Base-by-base conservation (phyloP, 1,139 yeast species). In the Saccharomycopsis hybrid region DNA sequence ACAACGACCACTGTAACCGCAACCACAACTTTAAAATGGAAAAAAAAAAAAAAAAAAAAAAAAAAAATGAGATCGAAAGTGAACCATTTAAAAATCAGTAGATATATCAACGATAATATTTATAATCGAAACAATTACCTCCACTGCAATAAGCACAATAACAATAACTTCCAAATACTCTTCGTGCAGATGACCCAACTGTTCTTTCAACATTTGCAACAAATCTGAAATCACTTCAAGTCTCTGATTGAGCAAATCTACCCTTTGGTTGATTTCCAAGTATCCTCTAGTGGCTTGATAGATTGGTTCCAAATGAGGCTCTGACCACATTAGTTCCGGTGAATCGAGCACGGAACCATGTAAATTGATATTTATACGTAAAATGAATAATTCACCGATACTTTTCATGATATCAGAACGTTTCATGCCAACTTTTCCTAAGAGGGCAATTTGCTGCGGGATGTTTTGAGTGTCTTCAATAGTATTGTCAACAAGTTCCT, bases 261-360 rank as follows among this genome's bases (percentile, higher is more conserved):
- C 96, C 52, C 98, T 72, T 65, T 87, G 96, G 62, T 90, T 97
- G 55, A 92, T 89, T 65, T 92, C 98, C 54, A 92, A 71, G 61
- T 92, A 92, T 57, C 92, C 97, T 52, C 97, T 70, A 53, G 90
- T 85, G 0, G 97, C 97, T 40, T 77, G 76, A 65, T 92, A 92
- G 44, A 92, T 70, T 2, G 97, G 97, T 63, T 90, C 95, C 55
- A 92, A 73, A 37, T 95, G 90, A 2, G 98, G 98, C 65, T 92
- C 98, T 29, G 92, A 86, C 98, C 98, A 92, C 65, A 92, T 92
- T 60, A 88, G 88, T 54, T 87, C 96, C 0, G 98, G 98, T 0
- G 97, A 90, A 62, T 92, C 98, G 51, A 92, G 71, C 31, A 92
- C 90, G 53, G 89, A 87, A 11, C 96, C 87, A 5, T 94, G 84